Base-by-base conservation (phyloP, 1,284 basidiomycete species). In the Cryptococcus deneoformans region DNA sequence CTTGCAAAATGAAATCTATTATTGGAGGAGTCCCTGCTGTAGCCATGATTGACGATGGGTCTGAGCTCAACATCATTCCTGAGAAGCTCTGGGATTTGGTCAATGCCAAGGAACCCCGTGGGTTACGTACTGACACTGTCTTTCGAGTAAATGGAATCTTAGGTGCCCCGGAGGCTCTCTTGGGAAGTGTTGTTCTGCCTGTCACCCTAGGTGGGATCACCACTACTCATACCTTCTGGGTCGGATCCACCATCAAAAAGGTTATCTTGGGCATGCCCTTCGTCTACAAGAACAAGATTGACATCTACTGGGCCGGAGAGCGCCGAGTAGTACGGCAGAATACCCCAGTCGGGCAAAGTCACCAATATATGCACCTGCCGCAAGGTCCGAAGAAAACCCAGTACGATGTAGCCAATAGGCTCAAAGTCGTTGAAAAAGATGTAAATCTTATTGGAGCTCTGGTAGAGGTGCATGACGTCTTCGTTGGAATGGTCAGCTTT, bases 261-360 rank as follows among this genome's bases (percentile, higher is more conserved):
- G 36, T 54, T 12, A 53, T 50, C 43, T 29, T 58, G 3, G 57
- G 57, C 6, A 58, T 58, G 57, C 57, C 57, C 11, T 58, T 50
- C 52, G 38, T 58, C 2, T 16, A 37, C 2, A 20, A 29, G 7
- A 56, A 56, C 20, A 29, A 29, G 20, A 49, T 56, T 1, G 48
- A 56, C 7, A 29, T 54, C 14, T 29, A 44, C 44, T 58, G 57
- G 57, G 40, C 20, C 20, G 57, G 57, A 20, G 44, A 54, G 36
- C 35, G 52, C 7, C 40, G 40, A 3, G 34, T 58, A 6, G 36
- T 58, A n/a, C n/a, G n/a, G 42, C 10, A 14, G 9, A 11, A 45
- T 34, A 50, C 52, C 8, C 20, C 29, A 42, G 6, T 5, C 2
- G 52, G 52, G 12, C 10, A 12, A 1, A 24, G 37, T 5, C 40